Percentiles rank a stretch among this genome's conserved stretches.
phyloP scores from a whole-genome alignment of 805 yeast species.

The Lipomyces orientalis region DNA sequence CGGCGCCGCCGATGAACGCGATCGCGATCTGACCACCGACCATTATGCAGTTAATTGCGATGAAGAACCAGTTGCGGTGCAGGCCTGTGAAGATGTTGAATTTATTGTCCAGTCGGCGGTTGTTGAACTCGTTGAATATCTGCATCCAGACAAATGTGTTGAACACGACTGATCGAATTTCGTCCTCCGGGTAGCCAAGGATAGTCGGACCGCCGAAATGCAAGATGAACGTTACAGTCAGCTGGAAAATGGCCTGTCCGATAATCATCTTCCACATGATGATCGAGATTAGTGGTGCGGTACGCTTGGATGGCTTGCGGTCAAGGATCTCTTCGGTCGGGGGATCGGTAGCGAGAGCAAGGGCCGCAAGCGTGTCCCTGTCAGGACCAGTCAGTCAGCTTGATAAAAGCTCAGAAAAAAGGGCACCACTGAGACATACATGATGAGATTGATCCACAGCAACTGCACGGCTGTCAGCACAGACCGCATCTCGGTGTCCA shows the following conservation, averaged over 20 bases:
- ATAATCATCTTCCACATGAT: slow-evolving; percentile 98
- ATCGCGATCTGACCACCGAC: slow-evolving; percentile 83
- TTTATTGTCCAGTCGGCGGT: slow-evolving; percentile 83
- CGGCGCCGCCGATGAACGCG: slow-evolving; percentile 96
- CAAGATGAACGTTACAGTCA: slow-evolving; percentile 73
- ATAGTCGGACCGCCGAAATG: slow-evolving; percentile 76
- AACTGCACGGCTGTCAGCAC: slow-evolving; percentile 96
- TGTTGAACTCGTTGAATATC: slow-evolving; percentile 86
- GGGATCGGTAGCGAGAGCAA: slow-evolving; percentile 95
- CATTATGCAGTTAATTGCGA: slow-evolving; percentile 70
- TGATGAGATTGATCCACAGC: slow-evolving; percentile 90
- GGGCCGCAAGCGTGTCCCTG: slow-evolving; percentile 69
- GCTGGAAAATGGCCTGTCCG: slow-evolving; percentile 80
- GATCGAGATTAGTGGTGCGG: slow-evolving; percentile 74
- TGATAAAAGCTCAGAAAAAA: background rate
- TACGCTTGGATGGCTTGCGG: slow-evolving; percentile 82
- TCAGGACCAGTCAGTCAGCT: slow-evolving; percentile 3
- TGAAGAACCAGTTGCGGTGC: slow-evolving; percentile 79
- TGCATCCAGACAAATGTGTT: slow-evolving; percentile 97
- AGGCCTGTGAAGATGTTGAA: slow-evolving; percentile 82
- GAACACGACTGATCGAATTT: slow-evolving; percentile 82
- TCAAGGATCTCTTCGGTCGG: slow-evolving; percentile 82
- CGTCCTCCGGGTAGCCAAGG: slow-evolving; percentile 60
- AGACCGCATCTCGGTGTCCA: slow-evolving; percentile 73
- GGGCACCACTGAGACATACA: background rate